Evolutionary conservation across 768 basidiomycete genomes (phyloP).

Genomic region (Omphalotus guepiniiformis): DNA sequence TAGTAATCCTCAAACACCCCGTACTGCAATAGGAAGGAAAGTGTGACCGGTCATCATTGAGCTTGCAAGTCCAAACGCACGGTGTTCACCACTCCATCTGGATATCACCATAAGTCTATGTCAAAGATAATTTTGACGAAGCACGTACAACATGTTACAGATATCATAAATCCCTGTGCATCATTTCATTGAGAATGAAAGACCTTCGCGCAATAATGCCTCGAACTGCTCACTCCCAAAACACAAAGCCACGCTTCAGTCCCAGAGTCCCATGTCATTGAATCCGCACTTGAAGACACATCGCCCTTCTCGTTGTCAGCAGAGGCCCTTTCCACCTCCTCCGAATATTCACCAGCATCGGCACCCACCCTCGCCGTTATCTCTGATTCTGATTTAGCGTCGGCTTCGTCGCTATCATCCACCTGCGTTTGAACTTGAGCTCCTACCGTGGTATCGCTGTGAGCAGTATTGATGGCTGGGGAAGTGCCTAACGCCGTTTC

Average conservation of each 20-base stretch:
- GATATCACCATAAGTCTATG: not conserved
- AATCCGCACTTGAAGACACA: no score
- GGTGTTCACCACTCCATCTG: slow-evolving; percentile 15
- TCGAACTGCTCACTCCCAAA: slow-evolving; percentile 11
- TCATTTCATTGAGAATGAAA: not conserved
- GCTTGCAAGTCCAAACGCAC: slow-evolving; percentile 1
- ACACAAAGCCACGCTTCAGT: slow-evolving; percentile 12
- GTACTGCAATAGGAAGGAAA: slow-evolving; percentile 8
- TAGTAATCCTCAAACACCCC: slow-evolving; percentile 17
- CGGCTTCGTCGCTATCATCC: no score
- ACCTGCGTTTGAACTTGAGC: no score
- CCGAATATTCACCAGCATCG: no score
- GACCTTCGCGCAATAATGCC: not conserved
- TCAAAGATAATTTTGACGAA: not conserved
- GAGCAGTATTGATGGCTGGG: no score
- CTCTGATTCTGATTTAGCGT: no score
- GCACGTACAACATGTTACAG: slow-evolving; percentile 15
- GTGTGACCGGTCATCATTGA: not conserved
- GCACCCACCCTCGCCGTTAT: no score
- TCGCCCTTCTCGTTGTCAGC: no score
- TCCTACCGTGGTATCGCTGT: no score
- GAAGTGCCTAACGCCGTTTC: no score
- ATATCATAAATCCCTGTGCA: slow-evolving; percentile 16
- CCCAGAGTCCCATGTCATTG: no score
- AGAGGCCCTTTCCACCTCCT: no score